These are phyloP conservation scores for Ophiobolus disseminans DNA, from an alignment of 2,329 filamentous ascomycete species.

Conservation along the genomic window DNA sequence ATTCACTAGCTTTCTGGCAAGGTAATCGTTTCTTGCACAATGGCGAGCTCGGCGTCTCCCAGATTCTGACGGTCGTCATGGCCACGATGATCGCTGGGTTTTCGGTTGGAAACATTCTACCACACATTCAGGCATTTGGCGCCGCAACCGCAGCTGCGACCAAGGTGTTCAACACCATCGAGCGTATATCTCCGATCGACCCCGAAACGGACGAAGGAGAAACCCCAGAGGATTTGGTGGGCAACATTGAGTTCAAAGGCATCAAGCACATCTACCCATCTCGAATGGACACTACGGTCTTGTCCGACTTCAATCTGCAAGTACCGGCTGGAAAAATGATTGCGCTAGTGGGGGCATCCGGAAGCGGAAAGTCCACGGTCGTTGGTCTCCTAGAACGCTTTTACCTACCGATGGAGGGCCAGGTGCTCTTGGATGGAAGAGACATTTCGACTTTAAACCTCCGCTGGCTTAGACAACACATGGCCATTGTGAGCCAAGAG, in stretches of 20 bases:
- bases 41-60: constrained; percentile 67
- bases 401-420: constrained; percentile 84
- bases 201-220: constrained; percentile 74
- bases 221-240: constrained; percentile 74
- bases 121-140: constrained; percentile 85
- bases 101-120: constrained; percentile 73
- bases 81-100: constrained; percentile 93
- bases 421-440: constrained; percentile 80
- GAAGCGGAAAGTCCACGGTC: constrained; percentile 93
- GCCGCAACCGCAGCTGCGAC: constrained; percentile 81
- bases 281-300: constrained; percentile 85
- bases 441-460: constrained; percentile 84
- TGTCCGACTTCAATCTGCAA: constrained; percentile 79
- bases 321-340: constrained; percentile 92
- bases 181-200: constrained; percentile 84
- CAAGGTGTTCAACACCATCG: constrained; percentile 95
- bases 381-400: constrained; percentile 93
- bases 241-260: constrained; percentile 79
- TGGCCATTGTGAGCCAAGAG: constrained; percentile 92
- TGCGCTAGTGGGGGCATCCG: constrained; percentile 90
- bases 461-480: constrained; percentile 88
- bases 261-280: constrained; percentile 96
- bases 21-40: constrained; percentile 63
- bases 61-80: constrained; percentile 85
- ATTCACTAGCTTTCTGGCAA: constrained; percentile 56